Evolutionary conservation across 2,329 filamentous ascomycete genomes (phyloP).

Genomic region (Aspergillus sp.): DNA sequence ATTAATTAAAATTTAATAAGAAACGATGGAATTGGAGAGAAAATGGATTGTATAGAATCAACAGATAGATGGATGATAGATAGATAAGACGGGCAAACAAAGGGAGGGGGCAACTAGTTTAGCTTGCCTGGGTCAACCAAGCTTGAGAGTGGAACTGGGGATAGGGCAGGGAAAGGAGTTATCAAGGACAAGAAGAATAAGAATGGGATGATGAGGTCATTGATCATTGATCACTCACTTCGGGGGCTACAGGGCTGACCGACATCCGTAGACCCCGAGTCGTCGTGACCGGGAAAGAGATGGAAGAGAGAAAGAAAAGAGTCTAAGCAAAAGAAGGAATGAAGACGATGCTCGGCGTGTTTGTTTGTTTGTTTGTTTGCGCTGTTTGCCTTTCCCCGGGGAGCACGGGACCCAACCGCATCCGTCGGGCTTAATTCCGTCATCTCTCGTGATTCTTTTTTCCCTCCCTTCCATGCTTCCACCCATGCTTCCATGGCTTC

Average conservation of each 20-base stretch:
- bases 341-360: not conserved
- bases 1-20: not conserved
- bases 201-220: too few species aligned
- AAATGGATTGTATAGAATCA: too few species aligned
- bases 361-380: not conserved
- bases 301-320: not conserved
- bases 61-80: too few species aligned
- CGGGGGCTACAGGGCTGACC: not conserved
- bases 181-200: too few species aligned
- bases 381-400: not conserved
- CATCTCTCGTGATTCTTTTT: not conserved
- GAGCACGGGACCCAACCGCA: too few species aligned
- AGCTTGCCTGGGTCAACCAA: too few species aligned
- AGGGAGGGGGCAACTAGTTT: too few species aligned
- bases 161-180: too few species aligned
- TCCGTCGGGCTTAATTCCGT: not conserved
- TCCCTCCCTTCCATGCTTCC: not conserved
- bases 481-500: constrained; percentile 5
- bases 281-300: not conserved
- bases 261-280: not conserved
- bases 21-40: not conserved
- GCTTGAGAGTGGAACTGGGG: too few species aligned
- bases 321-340: too few species aligned
- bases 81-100: too few species aligned
- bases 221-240: too few species aligned